phyloP scores from a whole-genome alignment of 257 asterid genomes.

The Haberlea rhodopensis region DNA sequence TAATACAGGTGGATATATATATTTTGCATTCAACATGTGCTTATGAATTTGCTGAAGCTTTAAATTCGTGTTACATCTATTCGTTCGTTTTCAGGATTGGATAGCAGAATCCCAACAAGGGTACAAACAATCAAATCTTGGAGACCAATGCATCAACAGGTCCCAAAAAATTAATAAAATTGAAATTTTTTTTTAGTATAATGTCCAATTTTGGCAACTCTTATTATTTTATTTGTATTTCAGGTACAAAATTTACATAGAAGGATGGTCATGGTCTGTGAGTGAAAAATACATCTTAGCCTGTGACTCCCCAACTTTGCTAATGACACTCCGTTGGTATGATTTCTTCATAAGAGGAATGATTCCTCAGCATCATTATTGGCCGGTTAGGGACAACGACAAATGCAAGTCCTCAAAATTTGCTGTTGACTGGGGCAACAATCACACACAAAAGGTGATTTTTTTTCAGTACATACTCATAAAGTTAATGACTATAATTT shows the following conservation, averaged over 20 bases:
- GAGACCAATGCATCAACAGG: slow-evolving; percentile 67
- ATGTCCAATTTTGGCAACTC: slow-evolving; percentile 7
- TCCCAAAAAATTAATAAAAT: too few species aligned
- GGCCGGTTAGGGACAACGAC: slow-evolving; percentile 67
- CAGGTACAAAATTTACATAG: slow-evolving; percentile 85
- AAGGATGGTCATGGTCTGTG: slow-evolving; percentile 88
- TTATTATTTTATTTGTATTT: slow-evolving; percentile 7
- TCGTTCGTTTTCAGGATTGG: slow-evolving; percentile 50
- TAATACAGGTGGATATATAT: not conserved
- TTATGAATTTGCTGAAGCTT: slow-evolving; percentile 10
- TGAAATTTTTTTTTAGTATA: too few species aligned
- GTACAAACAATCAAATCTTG: slow-evolving; percentile 52
- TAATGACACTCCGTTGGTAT: slow-evolving; percentile 57
- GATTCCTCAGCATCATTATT: slow-evolving; percentile 70
- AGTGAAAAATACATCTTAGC: slow-evolving; percentile 86
- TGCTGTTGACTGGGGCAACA: slow-evolving; percentile 90
- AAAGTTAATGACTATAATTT: too few species aligned
- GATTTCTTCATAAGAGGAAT: slow-evolving; percentile 81
- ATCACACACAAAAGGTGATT: slow-evolving; percentile 55
- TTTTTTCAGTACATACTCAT: too few species aligned
- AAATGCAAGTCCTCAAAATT: slow-evolving; percentile 78
- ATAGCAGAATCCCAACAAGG: slow-evolving; percentile 47
- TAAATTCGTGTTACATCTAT: not conserved
- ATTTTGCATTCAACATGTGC: not conserved
- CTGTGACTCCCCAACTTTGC: slow-evolving; percentile 70